Percentiles rank a stretch among this genome's conserved stretches.
Conservation (phyloP, 768 basidiomycete genomes). For the Mycena olivaceomarginata region DNA sequence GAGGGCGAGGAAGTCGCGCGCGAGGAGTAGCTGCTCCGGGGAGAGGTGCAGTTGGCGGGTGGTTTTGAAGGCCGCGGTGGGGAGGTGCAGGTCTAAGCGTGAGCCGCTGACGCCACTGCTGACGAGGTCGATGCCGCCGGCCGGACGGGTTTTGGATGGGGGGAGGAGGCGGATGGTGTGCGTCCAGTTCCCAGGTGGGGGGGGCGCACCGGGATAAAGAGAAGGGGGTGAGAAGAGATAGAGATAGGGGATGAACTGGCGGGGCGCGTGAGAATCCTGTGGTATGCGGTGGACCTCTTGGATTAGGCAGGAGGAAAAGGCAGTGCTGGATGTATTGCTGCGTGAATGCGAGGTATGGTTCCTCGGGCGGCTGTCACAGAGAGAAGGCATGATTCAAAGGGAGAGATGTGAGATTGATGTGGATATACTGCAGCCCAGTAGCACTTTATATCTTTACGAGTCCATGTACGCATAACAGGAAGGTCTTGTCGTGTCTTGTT, state of each 20-base stretch:
- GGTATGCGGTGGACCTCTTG: slow-evolving; percentile 19
- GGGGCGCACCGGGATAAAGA: background rate
- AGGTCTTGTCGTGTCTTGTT: slow-evolving; percentile 19
- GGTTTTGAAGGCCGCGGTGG: slow-evolving; percentile 6
- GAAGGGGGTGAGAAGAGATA: slow-evolving; percentile 25
- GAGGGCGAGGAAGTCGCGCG: slow-evolving; percentile 44
- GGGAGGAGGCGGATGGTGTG: slow-evolving; percentile 42
- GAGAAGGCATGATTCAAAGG: background rate
- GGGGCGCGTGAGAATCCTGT: slow-evolving; percentile 11
- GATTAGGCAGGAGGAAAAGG: background rate
- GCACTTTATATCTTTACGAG: slow-evolving; percentile 3
- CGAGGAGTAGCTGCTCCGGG: slow-evolving; percentile 31
- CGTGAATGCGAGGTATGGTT: background rate
- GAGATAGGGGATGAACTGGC: slow-evolving; percentile 41
- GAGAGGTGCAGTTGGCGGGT: slow-evolving; percentile 1
- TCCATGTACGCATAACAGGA: background rate
- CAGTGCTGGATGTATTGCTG: background rate
- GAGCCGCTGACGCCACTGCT: background rate
- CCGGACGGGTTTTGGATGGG: slow-evolving; percentile 23
- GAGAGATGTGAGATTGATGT: background rate
- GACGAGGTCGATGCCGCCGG: slow-evolving; percentile 10
- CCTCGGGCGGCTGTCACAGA: background rate
- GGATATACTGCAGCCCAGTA: background rate
- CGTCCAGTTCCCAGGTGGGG: slow-evolving; percentile 36
- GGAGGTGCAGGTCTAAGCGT: slow-evolving; percentile 32